phyloP scores from a whole-genome alignment of 2,329 filamentous ascomycete genomes.

The Penicillium thymicola region DNA sequence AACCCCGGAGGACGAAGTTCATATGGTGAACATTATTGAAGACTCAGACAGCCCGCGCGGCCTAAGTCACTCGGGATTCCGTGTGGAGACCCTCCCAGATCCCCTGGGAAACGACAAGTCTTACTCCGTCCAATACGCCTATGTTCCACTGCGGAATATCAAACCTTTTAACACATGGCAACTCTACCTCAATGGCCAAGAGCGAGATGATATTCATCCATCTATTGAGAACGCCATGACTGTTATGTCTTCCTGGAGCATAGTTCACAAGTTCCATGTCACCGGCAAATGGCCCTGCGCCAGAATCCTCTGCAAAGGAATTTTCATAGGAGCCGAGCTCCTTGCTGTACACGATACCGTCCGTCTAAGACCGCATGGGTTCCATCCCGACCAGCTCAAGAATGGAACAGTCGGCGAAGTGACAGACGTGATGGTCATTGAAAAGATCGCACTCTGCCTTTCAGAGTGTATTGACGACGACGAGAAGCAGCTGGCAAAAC shows the following conservation, averaged over 20 bases:
- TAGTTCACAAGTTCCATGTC: slow-evolving; percentile 53
- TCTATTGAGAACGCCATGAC: slow-evolving; percentile 56
- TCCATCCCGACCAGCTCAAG: slow-evolving; percentile 13
- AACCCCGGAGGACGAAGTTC: slow-evolving; percentile 43
- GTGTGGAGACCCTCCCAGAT: slow-evolving; percentile 56
- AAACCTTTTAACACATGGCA: slow-evolving; percentile 56
- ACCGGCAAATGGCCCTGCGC: slow-evolving; percentile 55
- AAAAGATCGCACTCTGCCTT: slow-evolving; percentile 52
- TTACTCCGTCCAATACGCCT: slow-evolving; percentile 53
- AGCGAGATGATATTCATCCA: slow-evolving; percentile 47
- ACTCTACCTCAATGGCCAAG: slow-evolving; percentile 44
- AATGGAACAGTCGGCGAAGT: slow-evolving; percentile 25
- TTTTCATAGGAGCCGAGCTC: slow-evolving; percentile 58
- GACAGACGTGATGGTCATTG: slow-evolving; percentile 54
- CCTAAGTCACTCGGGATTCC: slow-evolving; percentile 53
- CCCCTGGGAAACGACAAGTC: slow-evolving; percentile 51
- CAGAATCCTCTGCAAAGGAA: slow-evolving; percentile 50
- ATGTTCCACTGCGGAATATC: slow-evolving; percentile 52
- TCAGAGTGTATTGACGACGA: slow-evolving; percentile 49
- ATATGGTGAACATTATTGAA: slow-evolving; percentile 46
- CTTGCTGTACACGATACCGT: slow-evolving; percentile 54
- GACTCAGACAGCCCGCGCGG: slow-evolving; percentile 35
- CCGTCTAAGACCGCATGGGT: slow-evolving; percentile 44
- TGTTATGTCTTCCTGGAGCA: slow-evolving; percentile 51
- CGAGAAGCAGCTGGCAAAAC: slow-evolving; percentile 46